Evolutionary conservation across 2,329 filamentous ascomycete species (phyloP), one percentile per base, ranked within the genome.

Genomic region (Paraphaeosphaeria minitans): DNA sequence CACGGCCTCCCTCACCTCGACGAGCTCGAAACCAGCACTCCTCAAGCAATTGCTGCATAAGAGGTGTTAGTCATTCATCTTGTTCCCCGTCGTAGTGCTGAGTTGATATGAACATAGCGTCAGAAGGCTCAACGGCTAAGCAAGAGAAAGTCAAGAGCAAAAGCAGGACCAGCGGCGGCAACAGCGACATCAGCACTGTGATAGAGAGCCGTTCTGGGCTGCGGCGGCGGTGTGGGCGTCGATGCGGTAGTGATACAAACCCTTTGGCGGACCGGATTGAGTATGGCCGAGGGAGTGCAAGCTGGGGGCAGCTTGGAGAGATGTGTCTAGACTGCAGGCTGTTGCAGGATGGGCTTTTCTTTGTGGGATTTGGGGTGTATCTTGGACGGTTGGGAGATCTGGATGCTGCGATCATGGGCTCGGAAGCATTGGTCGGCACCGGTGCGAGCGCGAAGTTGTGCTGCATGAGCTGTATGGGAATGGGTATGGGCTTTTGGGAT

Each of bases 171-270:
- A 16, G 16, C 14, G 22, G 42, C 41, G 48, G 41, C 50, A 50
- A 43, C 5, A 19, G n/a, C 39, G 24, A n/a, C 41, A 51, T 27
- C 21, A 14, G 16, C 16, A 54, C 5, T 29, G 37, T 9, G 31
- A 54, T 6, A 52, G 22, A 3, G 56, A 58, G 31, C 14, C 56
- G 46, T 58, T 45, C n/a, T 58, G 46, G 33, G 52, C 51, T n/a
- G 56, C 56, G 10, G 22, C 47, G 9, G 39, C 21, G 19, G 22
- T 27, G 49, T 49, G 41, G 42, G 22, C 42, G 31, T 37, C 33
- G 48, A 47, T 46, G 47, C 54, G 53, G 50, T 60, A 53, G 37
- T 12, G 29, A 31, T 29, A 8, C 9, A 8, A 31, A 10, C 29
- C 29, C 9, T 8, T 29, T 29, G 27, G 8, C 8, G 27, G 4